Base-by-base conservation (phyloP, 257 asterid species). In the Penstemon barbatus region DNA sequence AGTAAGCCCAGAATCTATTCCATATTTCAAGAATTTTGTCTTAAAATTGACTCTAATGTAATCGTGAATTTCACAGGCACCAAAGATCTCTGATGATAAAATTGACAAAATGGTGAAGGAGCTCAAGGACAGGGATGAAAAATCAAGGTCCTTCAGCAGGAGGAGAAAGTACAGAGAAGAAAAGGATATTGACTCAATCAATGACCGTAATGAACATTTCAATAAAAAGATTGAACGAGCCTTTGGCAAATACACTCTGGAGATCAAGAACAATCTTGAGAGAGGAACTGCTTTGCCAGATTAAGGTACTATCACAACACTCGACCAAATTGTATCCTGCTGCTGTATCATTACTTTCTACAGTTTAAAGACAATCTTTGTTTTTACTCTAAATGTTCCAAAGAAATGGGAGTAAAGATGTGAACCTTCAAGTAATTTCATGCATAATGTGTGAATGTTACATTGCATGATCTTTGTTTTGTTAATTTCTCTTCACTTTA, bases 221-320 rank as follows among this genome's bases (percentile, higher is more conserved):
- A 92, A 90, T 72, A 92, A 88, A 79, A 92, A 92, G 95, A 92
- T 92, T 11, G 98, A 90, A 62, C 87, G 97, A 18, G 96, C 97
- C 54, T 92, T 92, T 63, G 98, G 96, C 64, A 88, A 90, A 66
- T 92, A 92, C 85, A 90, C 95, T 33, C 69, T 90, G 75, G 98
- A 92, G 88, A 92, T 92, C 79, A 92, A 88, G 95, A 90, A 92
- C 87, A 90, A 90, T 74, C 97, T 90, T 13, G 98, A 92, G 83
- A 70, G 85, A 68, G 85, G 85, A 42, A 80, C 85, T 15, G 85
- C 85, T 53, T 69, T 80, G 71, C 85, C 85, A 2, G 85, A 80
- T 71, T 80, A 68, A 80, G 77, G 74, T 72, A 71, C 61, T 45
- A 43, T 37, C 37, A 3, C 4, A 33, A 39, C 3, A 65, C 60